Evolutionary conservation across 1,284 basidiomycete genomes (phyloP), one percentile per base, ranked within the genome.

Genomic region (Leccinum subrobustum): DNA sequence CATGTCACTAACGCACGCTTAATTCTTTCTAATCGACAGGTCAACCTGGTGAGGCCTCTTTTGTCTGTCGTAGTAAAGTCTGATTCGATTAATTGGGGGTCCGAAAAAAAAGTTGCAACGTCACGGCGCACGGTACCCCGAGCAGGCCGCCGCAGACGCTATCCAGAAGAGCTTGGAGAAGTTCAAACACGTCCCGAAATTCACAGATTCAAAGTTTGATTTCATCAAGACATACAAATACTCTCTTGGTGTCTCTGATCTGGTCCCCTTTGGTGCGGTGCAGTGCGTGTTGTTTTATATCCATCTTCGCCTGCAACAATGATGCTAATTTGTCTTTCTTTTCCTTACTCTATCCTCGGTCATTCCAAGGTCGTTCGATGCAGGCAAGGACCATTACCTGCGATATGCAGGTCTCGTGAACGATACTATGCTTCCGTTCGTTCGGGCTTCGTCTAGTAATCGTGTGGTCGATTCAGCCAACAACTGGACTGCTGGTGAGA

Each of bases 61-160:
- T 14, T 23, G 20, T 23, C 20, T 47, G 25, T 27, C 48, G 1
- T 50, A n/a, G 23, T 12, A 9, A 27, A 27, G 7, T 47, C 48
- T 27, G 25, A 50, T 12, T 47, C 3, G 18, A 50, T 27, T 8
- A n/a, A 2, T 27, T 50, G 23, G 23, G 14, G n/a, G 23, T 16
- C 2, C 3, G 11, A 20, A 20, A 27, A 50, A 50, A 58, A 7
- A 93, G 91, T 72, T 96, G 7, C 88, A 94, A 75, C 79, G 93
- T 6, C 92, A 95, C 67, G 91, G 92, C 1, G 89, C 91, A 1
- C 82, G 93, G 35, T 93, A 82, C 66, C 93, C 93, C 0, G 91
- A 90, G 0, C 68, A 75, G 1, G 76, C 75, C 9, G 78, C 85
- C 0, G 73, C 76, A 0, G 67, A 68, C 4, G 67, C 68, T 2